These are phyloP conservation scores for Dactylellina sp. DNA, from an alignment of 2,329 filamentous ascomycete genomes.

Conservation along the genomic window DNA sequence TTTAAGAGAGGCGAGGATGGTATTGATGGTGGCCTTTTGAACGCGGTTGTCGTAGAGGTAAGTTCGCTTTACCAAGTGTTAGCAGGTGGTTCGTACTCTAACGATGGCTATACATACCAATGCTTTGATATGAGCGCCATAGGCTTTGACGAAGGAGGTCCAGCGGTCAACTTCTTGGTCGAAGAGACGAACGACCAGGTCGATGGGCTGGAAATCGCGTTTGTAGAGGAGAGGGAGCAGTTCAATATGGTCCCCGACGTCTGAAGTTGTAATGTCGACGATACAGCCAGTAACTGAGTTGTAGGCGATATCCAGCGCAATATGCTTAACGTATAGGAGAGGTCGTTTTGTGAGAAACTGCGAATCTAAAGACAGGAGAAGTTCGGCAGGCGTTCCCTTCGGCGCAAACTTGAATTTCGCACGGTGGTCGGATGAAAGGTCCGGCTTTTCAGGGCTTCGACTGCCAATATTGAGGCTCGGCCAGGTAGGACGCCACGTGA, in stretches of 20 bases:
- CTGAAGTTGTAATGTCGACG: slow-evolving; percentile 51
- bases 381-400: slow-evolving; percentile 26
- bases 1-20: slow-evolving; percentile 52
- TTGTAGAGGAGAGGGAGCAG: slow-evolving; percentile 48
- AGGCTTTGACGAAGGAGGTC: slow-evolving; percentile 44
- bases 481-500: slow-evolving; percentile 53
- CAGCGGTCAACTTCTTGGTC: slow-evolving; percentile 53
- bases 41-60: slow-evolving; percentile 56
- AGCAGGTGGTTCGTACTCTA: not conserved
- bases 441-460: slow-evolving; percentile 24
- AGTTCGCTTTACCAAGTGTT: slow-evolving; percentile 29
- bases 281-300: slow-evolving; percentile 30
- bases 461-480: slow-evolving; percentile 27
- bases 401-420: slow-evolving; percentile 53
- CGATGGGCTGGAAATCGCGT: slow-evolving; percentile 53
- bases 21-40: slow-evolving; percentile 55
- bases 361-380: slow-evolving; percentile 42
- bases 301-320: slow-evolving; percentile 45
- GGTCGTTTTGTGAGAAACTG: slow-evolving; percentile 48
- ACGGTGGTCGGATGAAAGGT: slow-evolving; percentile 49
- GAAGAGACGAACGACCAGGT: slow-evolving; percentile 45
- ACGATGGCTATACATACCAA: slow-evolving; percentile 10
- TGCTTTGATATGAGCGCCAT: slow-evolving; percentile 52
- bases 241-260: slow-evolving; percentile 50
- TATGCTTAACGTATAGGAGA: slow-evolving; percentile 45